These are phyloP conservation scores for Lepidium aucheri DNA, from an alignment of 345 rosid genomes.

Conservation along the genomic window DNA sequence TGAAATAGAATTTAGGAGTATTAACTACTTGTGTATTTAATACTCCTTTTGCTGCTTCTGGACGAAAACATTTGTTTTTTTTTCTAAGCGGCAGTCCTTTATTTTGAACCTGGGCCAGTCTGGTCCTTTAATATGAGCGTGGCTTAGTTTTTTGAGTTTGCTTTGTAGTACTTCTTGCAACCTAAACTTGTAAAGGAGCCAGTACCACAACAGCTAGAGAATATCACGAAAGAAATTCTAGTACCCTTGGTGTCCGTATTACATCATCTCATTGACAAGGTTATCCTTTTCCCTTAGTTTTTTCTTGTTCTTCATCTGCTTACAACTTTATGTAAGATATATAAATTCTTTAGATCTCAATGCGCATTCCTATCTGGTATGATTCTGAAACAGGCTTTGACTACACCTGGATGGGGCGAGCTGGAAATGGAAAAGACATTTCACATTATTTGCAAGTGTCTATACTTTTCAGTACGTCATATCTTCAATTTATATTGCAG, in stretches of 20 bases:
- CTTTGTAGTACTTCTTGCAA: slow-evolving; percentile 63
- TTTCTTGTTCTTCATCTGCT: slow-evolving; percentile 12
- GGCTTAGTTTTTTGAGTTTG: too few species aligned
- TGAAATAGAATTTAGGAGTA: neutral
- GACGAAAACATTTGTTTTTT: too few species aligned
- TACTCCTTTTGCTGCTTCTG: too few species aligned
- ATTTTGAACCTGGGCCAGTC: too few species aligned
- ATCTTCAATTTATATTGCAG: neutral
- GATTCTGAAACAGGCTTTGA: slow-evolving; percentile 47
- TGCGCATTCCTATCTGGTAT: slow-evolving; percentile 18
- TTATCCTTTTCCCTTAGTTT: slow-evolving; percentile 18
- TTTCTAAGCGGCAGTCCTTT: too few species aligned
- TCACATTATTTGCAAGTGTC: slow-evolving; percentile 63
- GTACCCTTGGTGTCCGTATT: slow-evolving; percentile 56
- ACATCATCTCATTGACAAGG: slow-evolving; percentile 58
- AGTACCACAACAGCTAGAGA: slow-evolving; percentile 70
- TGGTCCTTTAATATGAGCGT: too few species aligned
- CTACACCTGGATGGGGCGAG: slow-evolving; percentile 25
- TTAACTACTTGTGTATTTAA: neutral
- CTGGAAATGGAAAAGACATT: slow-evolving; percentile 51
- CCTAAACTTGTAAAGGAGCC: slow-evolving; percentile 82
- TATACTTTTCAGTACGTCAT: slow-evolving; percentile 65
- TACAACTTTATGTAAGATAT: neutral
- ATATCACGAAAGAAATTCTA: slow-evolving; percentile 55
- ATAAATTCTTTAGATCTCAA: neutral